These are phyloP conservation scores for Trametes villosa DNA, from an alignment of 768 basidiomycete genomes.

Conservation along the genomic window DNA sequence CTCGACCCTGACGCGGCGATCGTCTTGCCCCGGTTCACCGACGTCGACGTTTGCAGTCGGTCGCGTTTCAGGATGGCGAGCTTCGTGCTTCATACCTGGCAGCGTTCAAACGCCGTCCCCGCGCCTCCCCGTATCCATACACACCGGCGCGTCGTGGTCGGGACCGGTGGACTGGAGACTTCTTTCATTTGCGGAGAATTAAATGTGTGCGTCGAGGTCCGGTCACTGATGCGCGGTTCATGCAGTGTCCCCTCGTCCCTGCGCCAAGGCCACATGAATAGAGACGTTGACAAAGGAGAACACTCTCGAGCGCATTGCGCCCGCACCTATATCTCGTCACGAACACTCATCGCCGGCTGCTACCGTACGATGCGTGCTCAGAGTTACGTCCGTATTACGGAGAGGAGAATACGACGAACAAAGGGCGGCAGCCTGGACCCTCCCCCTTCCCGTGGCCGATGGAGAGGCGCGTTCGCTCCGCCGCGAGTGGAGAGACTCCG, in stretches of 20 bases:
- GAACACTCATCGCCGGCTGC: constrained; percentile 66
- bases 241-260: constrained; percentile 64
- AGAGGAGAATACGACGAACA: too few relatives aligned
- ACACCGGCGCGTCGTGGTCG: not conserved
- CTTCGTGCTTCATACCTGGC: not conserved
- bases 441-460: too few relatives aligned
- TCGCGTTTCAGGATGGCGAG: constrained; percentile 10
- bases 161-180: not conserved
- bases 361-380: constrained; percentile 50
- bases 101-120: not conserved
- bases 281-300: constrained; percentile 65
- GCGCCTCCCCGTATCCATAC: not conserved
- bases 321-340: constrained; percentile 61
- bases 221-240: not conserved
- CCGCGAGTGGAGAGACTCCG: constrained; percentile 57
- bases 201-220: not conserved
- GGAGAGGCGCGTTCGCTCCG: too few relatives aligned
- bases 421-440: too few relatives aligned
- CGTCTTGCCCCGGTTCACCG: constrained; percentile 61
- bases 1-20: constrained; percentile 46
- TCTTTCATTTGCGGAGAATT: not conserved
- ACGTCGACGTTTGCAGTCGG: constrained; percentile 60
- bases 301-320: constrained; percentile 59
- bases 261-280: constrained; percentile 61
- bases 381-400: not conserved